Conservation (phyloP, 441 rosid species). For the Macaranga tanarius region DNA sequence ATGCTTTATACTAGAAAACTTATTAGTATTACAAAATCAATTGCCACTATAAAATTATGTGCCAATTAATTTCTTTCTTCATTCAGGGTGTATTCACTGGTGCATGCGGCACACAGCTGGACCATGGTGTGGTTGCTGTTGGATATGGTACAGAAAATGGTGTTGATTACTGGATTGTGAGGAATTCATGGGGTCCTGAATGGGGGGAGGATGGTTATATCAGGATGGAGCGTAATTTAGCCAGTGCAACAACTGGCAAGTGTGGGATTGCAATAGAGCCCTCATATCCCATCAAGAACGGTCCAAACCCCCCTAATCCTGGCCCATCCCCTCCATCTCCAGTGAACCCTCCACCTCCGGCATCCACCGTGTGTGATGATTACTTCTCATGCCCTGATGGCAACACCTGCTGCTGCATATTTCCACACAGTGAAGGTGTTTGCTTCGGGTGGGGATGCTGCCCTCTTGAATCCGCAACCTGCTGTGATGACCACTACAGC, state of each 20-base stretch:
- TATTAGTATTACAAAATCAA: neutral
- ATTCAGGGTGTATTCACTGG: slow-evolving; percentile 80
- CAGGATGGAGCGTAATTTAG: slow-evolving; percentile 65
- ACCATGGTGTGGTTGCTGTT: slow-evolving; percentile 84
- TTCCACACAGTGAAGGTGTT: slow-evolving; percentile 43
- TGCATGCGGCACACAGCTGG: slow-evolving; percentile 62
- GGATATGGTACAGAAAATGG: slow-evolving; percentile 89
- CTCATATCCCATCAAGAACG: slow-evolving; percentile 80
- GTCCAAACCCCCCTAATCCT: slow-evolving; percentile 85
- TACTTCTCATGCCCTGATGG: slow-evolving; percentile 64
- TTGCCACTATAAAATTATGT: neutral
- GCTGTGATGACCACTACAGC: slow-evolving; percentile 79
- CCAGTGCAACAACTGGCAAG: slow-evolving; percentile 47
- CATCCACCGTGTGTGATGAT: slow-evolving; percentile 67
- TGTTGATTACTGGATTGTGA: slow-evolving; percentile 73
- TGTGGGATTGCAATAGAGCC: slow-evolving; percentile 88
- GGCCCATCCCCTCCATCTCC: slow-evolving; percentile 80
- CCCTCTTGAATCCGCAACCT: slow-evolving; percentile 80
- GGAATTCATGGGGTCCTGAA: slow-evolving; percentile 74
- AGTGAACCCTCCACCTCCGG: slow-evolving; percentile 68
- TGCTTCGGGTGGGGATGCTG: slow-evolving; percentile 97
- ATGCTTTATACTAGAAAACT: neutral
- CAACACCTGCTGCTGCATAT: slow-evolving; percentile 85
- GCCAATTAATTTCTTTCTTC: neutral
- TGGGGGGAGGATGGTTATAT: slow-evolving; percentile 92